phyloP scores from a whole-genome alignment of 2,329 filamentous ascomycete species.

The Sclerotiophoma versabilis region DNA sequence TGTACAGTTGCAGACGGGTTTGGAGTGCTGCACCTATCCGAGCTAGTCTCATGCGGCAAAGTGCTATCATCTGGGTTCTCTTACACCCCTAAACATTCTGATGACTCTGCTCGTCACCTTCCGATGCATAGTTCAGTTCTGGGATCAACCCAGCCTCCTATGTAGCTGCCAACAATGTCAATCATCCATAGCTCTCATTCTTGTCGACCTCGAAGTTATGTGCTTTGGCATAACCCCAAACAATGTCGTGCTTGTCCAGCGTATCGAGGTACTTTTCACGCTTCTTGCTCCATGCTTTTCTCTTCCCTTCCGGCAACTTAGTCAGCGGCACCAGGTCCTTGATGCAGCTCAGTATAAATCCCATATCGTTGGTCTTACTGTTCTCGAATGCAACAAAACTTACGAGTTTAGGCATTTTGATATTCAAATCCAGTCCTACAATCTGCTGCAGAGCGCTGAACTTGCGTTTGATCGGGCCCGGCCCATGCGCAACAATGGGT shows the following conservation, averaged over 20 bases:
- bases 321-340: slow-evolving; percentile 20
- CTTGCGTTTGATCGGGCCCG: slow-evolving; percentile 25
- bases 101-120: slow-evolving; percentile 48
- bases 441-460: slow-evolving; percentile 24
- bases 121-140: slow-evolving; percentile 46
- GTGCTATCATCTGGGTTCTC: slow-evolving; percentile 14
- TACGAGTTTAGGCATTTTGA: slow-evolving; percentile 19
- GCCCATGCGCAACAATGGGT: slow-evolving; percentile 21
- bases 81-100: slow-evolving; percentile 24
- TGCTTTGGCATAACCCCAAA: slow-evolving; percentile 41
- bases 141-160: slow-evolving; percentile 52
- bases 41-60: neutral
- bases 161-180: slow-evolving; percentile 52
- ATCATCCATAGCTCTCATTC: slow-evolving; percentile 50
- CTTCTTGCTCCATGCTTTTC: slow-evolving; percentile 22
- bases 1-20: slow-evolving; percentile 2
- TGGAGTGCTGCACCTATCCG: neutral
- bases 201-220: slow-evolving; percentile 51
- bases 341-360: slow-evolving; percentile 23
- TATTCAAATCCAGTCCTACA: slow-evolving; percentile 11
- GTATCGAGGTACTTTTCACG: slow-evolving; percentile 17
- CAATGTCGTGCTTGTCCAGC: slow-evolving; percentile 23
- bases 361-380: slow-evolving; percentile 23
- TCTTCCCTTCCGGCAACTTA: slow-evolving; percentile 14
- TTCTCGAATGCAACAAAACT: slow-evolving; percentile 21